phyloP scores from a whole-genome alignment of 164 flowering plant species.

The Piper longum region DNA sequence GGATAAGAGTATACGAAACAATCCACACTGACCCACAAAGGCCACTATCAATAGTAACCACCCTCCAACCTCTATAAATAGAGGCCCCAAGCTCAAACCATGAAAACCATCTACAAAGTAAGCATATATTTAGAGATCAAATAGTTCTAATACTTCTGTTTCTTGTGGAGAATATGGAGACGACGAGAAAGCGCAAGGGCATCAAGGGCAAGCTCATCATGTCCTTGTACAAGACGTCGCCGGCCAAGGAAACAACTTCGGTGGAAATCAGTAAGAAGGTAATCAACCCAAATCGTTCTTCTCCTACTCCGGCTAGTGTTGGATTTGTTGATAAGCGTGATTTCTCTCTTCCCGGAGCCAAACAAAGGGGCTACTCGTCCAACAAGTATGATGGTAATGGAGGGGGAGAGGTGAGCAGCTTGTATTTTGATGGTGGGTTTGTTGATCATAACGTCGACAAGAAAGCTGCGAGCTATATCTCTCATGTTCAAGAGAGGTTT shows the following conservation, averaged over 20 bases:
- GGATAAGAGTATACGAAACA: too few species aligned
- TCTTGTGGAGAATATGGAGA: slow-evolving; percentile 17
- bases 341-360: too few species aligned
- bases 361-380: too few species aligned
- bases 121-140: not conserved
- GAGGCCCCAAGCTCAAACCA: not conserved
- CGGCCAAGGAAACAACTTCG: slow-evolving; percentile 12
- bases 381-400: not conserved
- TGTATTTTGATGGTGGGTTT: slow-evolving; percentile 6
- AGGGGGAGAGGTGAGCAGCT: slow-evolving; percentile 3
- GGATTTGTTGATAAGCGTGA: too few species aligned
- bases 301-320: slow-evolving; percentile 7
- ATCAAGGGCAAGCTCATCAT: slow-evolving; percentile 26
- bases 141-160: too few species aligned
- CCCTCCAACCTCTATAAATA: not conserved
- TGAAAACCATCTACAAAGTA: not conserved
- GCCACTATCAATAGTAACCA: not conserved
- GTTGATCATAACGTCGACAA: slow-evolving; percentile 35
- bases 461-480: slow-evolving; percentile 43
- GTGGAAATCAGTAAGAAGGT: slow-evolving; percentile 12
- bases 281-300: slow-evolving; percentile 16
- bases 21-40: not conserved
- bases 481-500: slow-evolving; percentile 51
- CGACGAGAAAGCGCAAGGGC: slow-evolving; percentile 29
- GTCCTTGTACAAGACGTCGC: slow-evolving; percentile 16